These are phyloP conservation scores for Scenedesmus sp. DNA, from an alignment of 163 green algal species.

Conservation along the genomic window DNA sequence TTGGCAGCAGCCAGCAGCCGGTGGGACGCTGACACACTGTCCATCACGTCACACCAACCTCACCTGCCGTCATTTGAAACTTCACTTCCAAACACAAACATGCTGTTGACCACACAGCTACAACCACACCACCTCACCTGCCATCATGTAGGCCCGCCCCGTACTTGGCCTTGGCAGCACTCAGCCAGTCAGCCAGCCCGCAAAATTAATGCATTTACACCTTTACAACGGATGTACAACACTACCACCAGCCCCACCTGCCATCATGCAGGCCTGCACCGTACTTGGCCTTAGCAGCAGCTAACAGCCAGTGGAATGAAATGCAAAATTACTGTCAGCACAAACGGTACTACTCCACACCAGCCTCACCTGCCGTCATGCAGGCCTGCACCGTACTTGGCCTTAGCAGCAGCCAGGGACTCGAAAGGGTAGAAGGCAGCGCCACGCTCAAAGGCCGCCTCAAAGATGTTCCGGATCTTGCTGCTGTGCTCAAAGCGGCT, in stretches of 20 bases:
- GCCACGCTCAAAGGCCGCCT: not conserved
- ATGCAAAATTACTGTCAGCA: not conserved
- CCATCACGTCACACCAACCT: too few relatives aligned
- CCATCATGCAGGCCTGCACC: not conserved
- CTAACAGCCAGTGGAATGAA: too few relatives aligned
- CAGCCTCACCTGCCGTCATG: not conserved
- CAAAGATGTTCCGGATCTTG: not conserved
- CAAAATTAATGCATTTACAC: not conserved
- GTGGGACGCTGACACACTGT: too few relatives aligned
- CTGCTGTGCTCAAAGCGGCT: conserved; percentile 20
- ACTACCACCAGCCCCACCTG: not conserved
- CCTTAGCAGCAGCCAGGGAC: conserved; percentile 38
- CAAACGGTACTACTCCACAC: not conserved
- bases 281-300: not conserved
- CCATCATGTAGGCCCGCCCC: too few relatives aligned
- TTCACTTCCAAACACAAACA: too few relatives aligned
- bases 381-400: conserved; percentile 48
- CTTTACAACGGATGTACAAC: not conserved
- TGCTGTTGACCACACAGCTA: too few relatives aligned
- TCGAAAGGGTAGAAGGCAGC: conserved; percentile 44
- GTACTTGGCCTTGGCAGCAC: too few relatives aligned
- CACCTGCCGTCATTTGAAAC: not conserved
- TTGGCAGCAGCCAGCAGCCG: too few relatives aligned
- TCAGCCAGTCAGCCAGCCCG: too few relatives aligned
- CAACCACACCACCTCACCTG: too few relatives aligned